Conservation (phyloP, 2,329 filamentous ascomycete genomes). For the Pseudocercospora vitis region DNA sequence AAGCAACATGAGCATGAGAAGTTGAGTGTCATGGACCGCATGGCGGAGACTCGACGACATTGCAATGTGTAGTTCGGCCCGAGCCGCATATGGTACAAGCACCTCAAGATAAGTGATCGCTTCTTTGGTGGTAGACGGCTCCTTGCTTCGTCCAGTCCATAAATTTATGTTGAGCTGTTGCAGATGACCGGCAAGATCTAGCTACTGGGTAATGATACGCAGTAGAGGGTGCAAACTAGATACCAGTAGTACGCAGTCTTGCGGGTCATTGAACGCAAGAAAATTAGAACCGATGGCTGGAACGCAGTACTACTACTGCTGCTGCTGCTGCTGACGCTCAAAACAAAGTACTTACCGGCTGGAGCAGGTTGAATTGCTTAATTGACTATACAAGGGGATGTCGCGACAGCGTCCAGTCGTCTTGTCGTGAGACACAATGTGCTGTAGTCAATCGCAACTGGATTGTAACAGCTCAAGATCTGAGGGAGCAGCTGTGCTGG, state of each 20-base stretch:
- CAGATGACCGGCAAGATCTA: background rate
- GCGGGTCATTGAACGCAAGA: too few species aligned
- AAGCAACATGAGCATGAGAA: constrained; percentile 7
- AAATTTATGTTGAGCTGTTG: background rate
- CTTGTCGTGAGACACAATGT: background rate
- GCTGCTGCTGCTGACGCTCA: too few species aligned
- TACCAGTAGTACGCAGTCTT: too few species aligned
- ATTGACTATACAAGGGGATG: background rate
- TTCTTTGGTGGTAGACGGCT: background rate
- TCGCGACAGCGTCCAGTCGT: background rate
- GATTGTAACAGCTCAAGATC: background rate
- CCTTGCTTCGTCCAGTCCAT: background rate
- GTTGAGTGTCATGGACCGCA: background rate
- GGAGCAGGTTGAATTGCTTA: background rate
- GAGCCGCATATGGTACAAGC: background rate
- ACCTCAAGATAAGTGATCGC: background rate
- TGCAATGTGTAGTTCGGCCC: background rate
- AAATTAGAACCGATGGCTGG: too few species aligned
- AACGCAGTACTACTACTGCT: too few species aligned
- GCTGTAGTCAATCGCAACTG: background rate
- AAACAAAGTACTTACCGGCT: background rate
- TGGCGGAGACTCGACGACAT: background rate
- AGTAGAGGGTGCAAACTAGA: constrained; percentile 1
- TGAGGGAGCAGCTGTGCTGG: constrained; percentile 9
- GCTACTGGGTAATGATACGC: background rate